phyloP scores from a whole-genome alignment of 23 red algal species.

The Agarophyton chilense region DNA sequence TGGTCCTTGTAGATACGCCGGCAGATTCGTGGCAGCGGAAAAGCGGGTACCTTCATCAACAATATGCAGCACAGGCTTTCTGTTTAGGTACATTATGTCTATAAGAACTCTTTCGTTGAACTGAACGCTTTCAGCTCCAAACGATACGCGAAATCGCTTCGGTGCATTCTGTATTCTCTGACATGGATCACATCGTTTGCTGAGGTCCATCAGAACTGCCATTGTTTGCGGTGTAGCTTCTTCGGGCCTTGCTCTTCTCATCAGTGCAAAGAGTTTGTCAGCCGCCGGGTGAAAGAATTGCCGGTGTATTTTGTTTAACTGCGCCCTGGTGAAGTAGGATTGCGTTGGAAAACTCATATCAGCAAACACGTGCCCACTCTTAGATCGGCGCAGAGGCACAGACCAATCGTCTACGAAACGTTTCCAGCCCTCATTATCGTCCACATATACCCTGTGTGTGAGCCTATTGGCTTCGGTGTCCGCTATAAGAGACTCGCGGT shows the following conservation, averaged over 20 bases:
- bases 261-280: slow-evolving; percentile 10
- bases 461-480: slow-evolving; percentile 1
- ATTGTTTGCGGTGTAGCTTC: slow-evolving; percentile 16
- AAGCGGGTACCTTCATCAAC: slow-evolving; percentile 30
- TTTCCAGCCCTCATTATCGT: neutral
- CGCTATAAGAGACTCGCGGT: slow-evolving; percentile 7
- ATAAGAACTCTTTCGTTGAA: slow-evolving; percentile 38
- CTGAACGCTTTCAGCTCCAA: neutral
- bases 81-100: slow-evolving; percentile 60
- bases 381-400: neutral
- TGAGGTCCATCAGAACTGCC: slow-evolving; percentile 16
- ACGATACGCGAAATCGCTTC: slow-evolving; percentile 30
- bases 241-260: slow-evolving; percentile 28
- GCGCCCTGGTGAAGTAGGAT: slow-evolving; percentile 21
- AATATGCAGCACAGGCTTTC: slow-evolving; percentile 40
- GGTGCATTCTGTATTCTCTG: slow-evolving; percentile 45
- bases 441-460: neutral
- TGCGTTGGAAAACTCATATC: neutral
- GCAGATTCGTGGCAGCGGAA: no score
- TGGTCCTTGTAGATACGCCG: no score
- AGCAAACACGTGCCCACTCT: slow-evolving; percentile 15
- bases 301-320: slow-evolving; percentile 26
- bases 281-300: slow-evolving; percentile 59
- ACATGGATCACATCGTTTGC: slow-evolving; percentile 43
- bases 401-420: slow-evolving; percentile 33